These are phyloP conservation scores for Pisolithus thermaeus DNA, from an alignment of 1,284 basidiomycete species.

Conservation along the genomic window DNA sequence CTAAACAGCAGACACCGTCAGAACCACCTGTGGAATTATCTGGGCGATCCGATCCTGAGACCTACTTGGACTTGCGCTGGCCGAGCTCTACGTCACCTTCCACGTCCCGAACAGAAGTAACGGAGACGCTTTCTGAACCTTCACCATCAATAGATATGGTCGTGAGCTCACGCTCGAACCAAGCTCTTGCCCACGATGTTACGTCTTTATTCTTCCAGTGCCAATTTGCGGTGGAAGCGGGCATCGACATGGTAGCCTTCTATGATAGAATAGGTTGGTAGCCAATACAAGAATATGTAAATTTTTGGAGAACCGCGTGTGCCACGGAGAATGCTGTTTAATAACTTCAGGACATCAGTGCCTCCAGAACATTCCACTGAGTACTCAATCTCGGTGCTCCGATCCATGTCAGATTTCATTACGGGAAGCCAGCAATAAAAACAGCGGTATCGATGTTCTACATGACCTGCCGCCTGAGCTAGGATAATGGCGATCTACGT, in stretches of 20 bases:
- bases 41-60: conserved; percentile 14
- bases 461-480: neutral
- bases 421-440: too few species aligned
- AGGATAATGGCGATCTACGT: neutral
- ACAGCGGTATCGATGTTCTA: neutral
- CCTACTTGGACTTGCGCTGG: conserved; percentile 89
- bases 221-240: conserved; percentile 77
- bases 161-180: conserved; percentile 77
- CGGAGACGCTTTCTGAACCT: conserved; percentile 45
- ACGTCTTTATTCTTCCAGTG: conserved; percentile 88
- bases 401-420: neutral
- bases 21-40: conserved; percentile 5
- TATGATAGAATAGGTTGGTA: neutral
- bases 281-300: neutral
- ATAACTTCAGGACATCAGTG: neutral
- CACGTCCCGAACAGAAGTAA: conserved; percentile 66
- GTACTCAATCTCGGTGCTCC: neutral
- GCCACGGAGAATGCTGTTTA: neutral
- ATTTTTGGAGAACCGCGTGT: neutral
- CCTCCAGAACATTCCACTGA: conserved; percentile 28
- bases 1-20: conserved; percentile 36
- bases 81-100: conserved; percentile 91
- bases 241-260: conserved; percentile 33
- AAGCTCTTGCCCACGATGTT: conserved; percentile 67
- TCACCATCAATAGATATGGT: conserved; percentile 55